Evolutionary conservation across 2,329 filamentous ascomycete species (phyloP), one percentile per base, ranked within the genome.

Genomic region (Colletotrichum tropicicola): DNA sequence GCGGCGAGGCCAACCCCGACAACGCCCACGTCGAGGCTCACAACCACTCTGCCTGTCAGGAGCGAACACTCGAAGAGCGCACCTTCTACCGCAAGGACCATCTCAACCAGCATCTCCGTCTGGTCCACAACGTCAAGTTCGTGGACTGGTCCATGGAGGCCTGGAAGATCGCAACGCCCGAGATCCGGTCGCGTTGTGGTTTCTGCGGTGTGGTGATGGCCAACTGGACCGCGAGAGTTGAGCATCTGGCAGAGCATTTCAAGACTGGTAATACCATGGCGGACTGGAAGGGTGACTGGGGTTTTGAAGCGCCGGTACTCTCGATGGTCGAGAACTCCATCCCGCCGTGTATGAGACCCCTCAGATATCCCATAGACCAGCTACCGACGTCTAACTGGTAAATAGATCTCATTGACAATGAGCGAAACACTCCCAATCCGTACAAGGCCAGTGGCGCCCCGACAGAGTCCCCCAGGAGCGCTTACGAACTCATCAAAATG

Each of bases 271-370:
- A 84, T 68, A 87, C 85, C 71, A 91, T 91, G 88, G 86, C 85
- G 67, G 86, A 90, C 75, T 91, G 88, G 88, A 88, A 89, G 81
- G 88, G 88, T 79, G 88, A 89, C 75, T 90, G 88, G 87, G 88
- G 88, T 81, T 90, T 91, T 67, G 88, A 90, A 59, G 78, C 79
- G 27, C 83, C 86, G 35, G 83, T 90, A 43, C 79, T 89, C 69
- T 82, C 87, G 67, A 85, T 89, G 80, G 85, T 90, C 70, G 88
- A 90, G 75, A 90, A 90, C 72, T 87, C 87, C 48, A 89, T 91
- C 62, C 88, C 88, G 57, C 87, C 88, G 52, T 90, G 86, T 88
- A 83, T 80, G 84, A 55, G 77, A 73, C 73, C 73, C 70, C 66
- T 76, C 49, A 73, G 71, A 62, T 75, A 73, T 75, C 73, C 74